A percentile compares a stretch with the other conserved stretches of the same genome.
phyloP scores from a whole-genome alignment of 805 yeast genomes.

The Kazachstania kunashirensis region DNA sequence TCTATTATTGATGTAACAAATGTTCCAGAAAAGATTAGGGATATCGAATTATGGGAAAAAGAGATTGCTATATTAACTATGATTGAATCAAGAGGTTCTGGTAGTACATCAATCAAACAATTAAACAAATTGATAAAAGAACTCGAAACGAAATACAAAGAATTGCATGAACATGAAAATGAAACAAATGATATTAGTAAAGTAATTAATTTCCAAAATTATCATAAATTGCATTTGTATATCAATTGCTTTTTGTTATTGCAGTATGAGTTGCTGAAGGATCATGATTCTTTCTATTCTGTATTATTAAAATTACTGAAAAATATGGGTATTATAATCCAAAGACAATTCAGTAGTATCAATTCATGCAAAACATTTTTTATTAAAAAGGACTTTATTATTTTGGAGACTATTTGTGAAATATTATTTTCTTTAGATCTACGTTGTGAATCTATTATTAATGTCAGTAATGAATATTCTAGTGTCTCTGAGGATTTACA shows the following conservation, averaged over 20 bases:
- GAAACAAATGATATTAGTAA: neutral
- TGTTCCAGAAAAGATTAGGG: neutral
- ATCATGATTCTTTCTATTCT: slow-evolving; percentile 6
- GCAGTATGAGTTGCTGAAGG: slow-evolving; percentile 13
- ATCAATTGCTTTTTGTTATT: slow-evolving; percentile 14
- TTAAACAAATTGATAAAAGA: neutral
- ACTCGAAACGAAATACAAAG: neutral
- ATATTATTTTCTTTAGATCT: neutral
- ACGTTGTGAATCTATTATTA: neutral
- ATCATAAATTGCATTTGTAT: slow-evolving; percentile 14
- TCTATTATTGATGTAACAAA: neutral
- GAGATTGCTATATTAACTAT: neutral
- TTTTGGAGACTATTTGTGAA: neutral
- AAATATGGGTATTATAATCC: neutral
- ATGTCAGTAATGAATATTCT: too few relatives aligned
- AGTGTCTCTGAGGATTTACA: too few relatives aligned
- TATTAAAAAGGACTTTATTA: neutral
- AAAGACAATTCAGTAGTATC: neutral
- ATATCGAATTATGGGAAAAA: neutral
- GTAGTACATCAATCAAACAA: neutral
- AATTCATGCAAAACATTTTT: neutral
- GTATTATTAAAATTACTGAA: neutral
- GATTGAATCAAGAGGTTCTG: neutral
- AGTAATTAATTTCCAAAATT: slow-evolving; percentile 5
- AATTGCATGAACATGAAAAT: neutral